These are phyloP conservation scores for Heimioporus sp. DNA, from an alignment of 768 basidiomycete species.

Conservation along the genomic window DNA sequence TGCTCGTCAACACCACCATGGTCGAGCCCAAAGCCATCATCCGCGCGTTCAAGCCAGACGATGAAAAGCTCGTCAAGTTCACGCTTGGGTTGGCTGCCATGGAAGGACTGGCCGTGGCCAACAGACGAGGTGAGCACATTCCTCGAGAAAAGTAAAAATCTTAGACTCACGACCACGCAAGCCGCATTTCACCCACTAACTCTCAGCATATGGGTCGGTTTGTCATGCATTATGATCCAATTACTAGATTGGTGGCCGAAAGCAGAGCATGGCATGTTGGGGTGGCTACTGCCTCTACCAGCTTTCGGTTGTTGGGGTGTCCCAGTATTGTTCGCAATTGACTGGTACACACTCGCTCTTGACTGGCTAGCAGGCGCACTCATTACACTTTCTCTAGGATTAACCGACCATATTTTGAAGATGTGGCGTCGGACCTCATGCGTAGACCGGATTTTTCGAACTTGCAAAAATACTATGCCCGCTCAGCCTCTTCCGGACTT, in stretches of 20 bases:
- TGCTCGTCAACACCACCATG: conserved; percentile 29
- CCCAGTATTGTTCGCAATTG: conserved; percentile 62
- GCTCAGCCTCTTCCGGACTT: conserved; percentile 62
- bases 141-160: not conserved
- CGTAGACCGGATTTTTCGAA: conserved; percentile 54
- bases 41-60: conserved; percentile 47
- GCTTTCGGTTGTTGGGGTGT: conserved; percentile 62
- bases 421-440: conserved; percentile 48
- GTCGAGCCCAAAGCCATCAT: conserved; percentile 46
- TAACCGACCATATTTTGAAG: conserved; percentile 69
- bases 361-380: not conserved
- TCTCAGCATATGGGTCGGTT: conserved; percentile 56
- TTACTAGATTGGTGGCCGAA: conserved; percentile 70
- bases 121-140: conserved; percentile 46
- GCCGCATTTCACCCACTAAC: conserved; percentile 63
- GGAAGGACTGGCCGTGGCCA: conserved; percentile 67
- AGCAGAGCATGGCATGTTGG: conserved; percentile 38
- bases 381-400: conserved; percentile 44
- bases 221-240: conserved; percentile 59
- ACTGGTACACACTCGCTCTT: conserved; percentile 51
- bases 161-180: not conserved
- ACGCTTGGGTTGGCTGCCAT: conserved; percentile 62
- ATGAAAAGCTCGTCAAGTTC: conserved; percentile 63
- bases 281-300: conserved; percentile 61
- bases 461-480: conserved; percentile 53